These are phyloP conservation scores for Diaporthe sp. DNA, from an alignment of 2,329 filamentous ascomycete genomes.

Conservation along the genomic window DNA sequence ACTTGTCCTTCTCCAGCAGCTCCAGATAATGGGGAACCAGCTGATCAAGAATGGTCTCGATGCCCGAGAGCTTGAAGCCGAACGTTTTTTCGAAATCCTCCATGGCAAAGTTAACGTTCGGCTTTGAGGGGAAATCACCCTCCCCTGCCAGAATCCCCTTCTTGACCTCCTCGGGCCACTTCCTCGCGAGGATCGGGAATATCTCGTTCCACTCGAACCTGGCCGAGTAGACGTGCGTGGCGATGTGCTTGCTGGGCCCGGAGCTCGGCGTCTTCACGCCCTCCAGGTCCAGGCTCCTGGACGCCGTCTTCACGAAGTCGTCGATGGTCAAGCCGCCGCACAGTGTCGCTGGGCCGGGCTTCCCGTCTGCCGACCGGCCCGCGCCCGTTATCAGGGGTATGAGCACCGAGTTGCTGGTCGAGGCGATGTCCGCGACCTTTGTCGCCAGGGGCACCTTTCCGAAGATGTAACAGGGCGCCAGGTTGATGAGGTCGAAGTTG, in stretches of 20 bases:
- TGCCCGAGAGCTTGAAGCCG: conserved; percentile 28
- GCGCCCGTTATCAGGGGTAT: conserved; percentile 18
- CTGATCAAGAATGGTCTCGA: conserved; percentile 31
- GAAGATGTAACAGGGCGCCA: conserved; percentile 31
- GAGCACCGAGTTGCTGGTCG: conserved; percentile 31
- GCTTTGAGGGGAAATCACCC: conserved; percentile 33
- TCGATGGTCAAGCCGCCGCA: neutral
- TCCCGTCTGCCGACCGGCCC: neutral
- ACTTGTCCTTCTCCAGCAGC: conserved; percentile 24
- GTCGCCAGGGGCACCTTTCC: conserved; percentile 32
- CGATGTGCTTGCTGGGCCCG: conserved; percentile 28
- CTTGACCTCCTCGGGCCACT: conserved; percentile 34
- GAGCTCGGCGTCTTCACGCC: conserved; percentile 28
- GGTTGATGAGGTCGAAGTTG: conserved; percentile 34
- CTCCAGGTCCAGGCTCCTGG: conserved; percentile 30
- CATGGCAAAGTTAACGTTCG: conserved; percentile 15
- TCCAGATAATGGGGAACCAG: conserved; percentile 35
- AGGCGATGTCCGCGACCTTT: conserved; percentile 19
- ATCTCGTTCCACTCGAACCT: conserved; percentile 31
- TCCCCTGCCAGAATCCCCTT: conserved; percentile 30
- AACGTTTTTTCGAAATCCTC: conserved; percentile 11
- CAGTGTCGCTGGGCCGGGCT: neutral
- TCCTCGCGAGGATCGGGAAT: conserved; percentile 20
- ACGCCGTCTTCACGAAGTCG: conserved; percentile 27
- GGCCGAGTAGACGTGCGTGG: conserved; percentile 19